Evolutionary conservation across 768 basidiomycete genomes (phyloP).

Genomic region (Hemileccinum rubropunctum): DNA sequence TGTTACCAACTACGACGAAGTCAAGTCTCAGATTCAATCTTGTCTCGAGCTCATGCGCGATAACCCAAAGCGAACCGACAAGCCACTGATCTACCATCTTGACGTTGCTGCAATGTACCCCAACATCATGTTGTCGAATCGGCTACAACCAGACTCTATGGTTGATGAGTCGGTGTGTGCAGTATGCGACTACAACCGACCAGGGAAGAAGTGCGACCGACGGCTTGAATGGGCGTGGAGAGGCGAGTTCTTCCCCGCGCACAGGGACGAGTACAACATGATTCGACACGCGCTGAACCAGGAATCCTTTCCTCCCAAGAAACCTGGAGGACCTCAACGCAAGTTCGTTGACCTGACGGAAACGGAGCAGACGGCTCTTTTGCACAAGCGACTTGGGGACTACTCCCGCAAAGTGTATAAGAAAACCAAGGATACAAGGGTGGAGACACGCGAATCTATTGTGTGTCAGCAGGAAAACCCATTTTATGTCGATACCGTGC

Average conservation of each 20-base stretch:
- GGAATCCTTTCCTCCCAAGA: conserved; percentile 84
- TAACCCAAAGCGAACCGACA: conserved; percentile 83
- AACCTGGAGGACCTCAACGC: conserved; percentile 67
- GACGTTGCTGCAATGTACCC: conserved; percentile 99
- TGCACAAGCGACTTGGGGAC: conserved; percentile 96
- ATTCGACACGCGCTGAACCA: conserved; percentile 95
- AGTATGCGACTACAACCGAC: conserved; percentile 97
- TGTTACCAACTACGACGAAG: conserved; percentile 94
- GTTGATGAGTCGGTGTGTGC: conserved; percentile 96
- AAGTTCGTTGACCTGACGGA: conserved; percentile 80
- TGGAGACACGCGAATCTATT: conserved; percentile 90
- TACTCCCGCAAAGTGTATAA: conserved; percentile 99
- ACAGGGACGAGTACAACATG: conserved; percentile 98
- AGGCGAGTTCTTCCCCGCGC: conserved; percentile 97
- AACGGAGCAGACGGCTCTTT: conserved; percentile 84
- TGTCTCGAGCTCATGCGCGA: conserved; percentile 90
- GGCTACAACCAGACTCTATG: conserved; percentile 96
- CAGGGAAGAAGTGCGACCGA: conserved; percentile 92
- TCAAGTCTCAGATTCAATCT: conserved; percentile 73
- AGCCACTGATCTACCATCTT: conserved; percentile 95
- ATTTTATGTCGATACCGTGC: conserved; percentile 98
- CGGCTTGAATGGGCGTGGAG: conserved; percentile 98
- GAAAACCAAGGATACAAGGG: conserved; percentile 96
- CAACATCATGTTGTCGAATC: conserved; percentile 99
- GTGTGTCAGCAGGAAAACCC: conserved; percentile 98